Evolutionary conservation across 202 grass and related monocot species (phyloP).

Genomic region (Zoysia matrella): DNA sequence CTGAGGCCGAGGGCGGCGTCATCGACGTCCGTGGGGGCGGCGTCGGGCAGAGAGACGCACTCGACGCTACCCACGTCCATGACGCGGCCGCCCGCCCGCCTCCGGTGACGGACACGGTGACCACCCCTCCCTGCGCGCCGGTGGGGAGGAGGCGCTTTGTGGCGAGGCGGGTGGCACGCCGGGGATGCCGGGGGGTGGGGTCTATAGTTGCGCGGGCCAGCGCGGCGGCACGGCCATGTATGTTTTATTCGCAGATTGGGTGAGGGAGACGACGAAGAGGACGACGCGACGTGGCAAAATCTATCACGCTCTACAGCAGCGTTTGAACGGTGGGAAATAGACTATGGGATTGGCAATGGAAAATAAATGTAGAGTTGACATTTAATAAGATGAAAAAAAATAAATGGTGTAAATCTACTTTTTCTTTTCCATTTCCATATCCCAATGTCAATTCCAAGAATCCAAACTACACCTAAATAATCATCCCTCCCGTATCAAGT

Average conservation of each 20-base stretch:
- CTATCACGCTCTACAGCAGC: too few relatives aligned
- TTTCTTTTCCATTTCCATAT: too few relatives aligned
- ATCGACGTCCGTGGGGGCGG: conserved; percentile 33
- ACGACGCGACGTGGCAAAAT: not conserved
- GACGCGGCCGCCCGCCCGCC: conserved; percentile 32
- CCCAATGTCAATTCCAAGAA: too few relatives aligned
- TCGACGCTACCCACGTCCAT: conserved; percentile 69
- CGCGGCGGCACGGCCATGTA: conserved; percentile 19
- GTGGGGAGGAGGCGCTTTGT: not conserved
- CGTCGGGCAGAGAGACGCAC: conserved; percentile 63
- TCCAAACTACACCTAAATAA: too few relatives aligned
- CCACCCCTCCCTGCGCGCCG: conserved; percentile 3
- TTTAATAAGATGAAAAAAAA: too few relatives aligned
- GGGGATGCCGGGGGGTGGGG: too few relatives aligned
- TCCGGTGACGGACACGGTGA: conserved; percentile 5
- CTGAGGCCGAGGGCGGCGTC: conserved; percentile 40
- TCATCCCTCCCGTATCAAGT: too few relatives aligned
- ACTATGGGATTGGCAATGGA: too few relatives aligned
- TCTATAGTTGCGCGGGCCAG: conserved; percentile 21
- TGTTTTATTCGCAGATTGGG: not conserved
- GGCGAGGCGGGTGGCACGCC: too few relatives aligned
- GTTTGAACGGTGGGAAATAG: too few relatives aligned
- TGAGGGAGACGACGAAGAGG: not conserved
- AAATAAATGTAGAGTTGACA: too few relatives aligned
- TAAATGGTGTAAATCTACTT: too few relatives aligned